Evolutionary conservation across 345 rosid genomes (phyloP), one percentile per base, ranked within the genome.

Genomic region (Abelmoschus esculentus): DNA sequence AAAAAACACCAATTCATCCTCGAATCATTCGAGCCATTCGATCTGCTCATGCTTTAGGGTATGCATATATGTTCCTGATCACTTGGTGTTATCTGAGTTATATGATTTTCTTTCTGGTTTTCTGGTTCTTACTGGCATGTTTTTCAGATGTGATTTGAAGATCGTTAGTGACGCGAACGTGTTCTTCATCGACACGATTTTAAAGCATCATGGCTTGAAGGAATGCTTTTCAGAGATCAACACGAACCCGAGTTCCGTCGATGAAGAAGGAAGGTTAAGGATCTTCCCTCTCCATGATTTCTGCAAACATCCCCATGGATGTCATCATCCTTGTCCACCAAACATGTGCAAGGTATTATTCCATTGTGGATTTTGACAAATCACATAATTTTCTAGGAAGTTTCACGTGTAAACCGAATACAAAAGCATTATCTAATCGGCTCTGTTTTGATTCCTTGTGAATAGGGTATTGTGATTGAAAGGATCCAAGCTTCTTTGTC

Each of bases 311-410:
- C 40, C 88, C 38, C 97, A 87, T 70, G 93, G 91, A n/a, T 90
- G 96, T 71, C 18, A 22, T 66, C 80, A 66, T 28, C 57, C 76
- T 38, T 92, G 96, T 73, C 96, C 96, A 75, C 90, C 96, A 59
- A 92, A 90, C 73, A 92, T 90, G 98, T 92, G 98, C 93, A 90
- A 92, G 95, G 98, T 92, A 77, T 3, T 32, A 18, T 32, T 7
- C 44, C 44, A 1, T 40, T 6, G 40, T 11, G 8, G 44, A 8
- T 7, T 10, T 26, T 4, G 15, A 22, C 26, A 22, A 22, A 1
- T 22, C 26, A 57, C 1, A 26, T 57, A 57, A 26, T 5, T 22
- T 22, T 34, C 36, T 34, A 34, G 36, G 36, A 4, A 34, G 36
- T 34, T 34, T 34, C 36, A 34, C 1, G 7, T 34, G 36, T 34